Conservation (phyloP, 2,329 filamentous ascomycete species). For the Chrysoporthe cubensis region DNA sequence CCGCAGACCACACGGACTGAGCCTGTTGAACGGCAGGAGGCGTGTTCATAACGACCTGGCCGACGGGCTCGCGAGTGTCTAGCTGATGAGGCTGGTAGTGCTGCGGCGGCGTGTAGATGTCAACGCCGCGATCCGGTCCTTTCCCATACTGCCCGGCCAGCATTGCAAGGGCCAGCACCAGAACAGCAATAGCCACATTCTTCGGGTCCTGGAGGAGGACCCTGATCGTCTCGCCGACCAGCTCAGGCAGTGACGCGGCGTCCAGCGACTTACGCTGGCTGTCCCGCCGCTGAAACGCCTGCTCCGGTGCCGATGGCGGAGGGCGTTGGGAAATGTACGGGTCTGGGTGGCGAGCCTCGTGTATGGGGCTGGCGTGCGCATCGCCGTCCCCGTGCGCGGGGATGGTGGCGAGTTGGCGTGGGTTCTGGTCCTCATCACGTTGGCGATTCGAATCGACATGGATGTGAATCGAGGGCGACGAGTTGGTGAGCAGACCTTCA, state of each 20-base stretch:
- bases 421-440: conserved; percentile 24
- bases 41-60: conserved; percentile 20
- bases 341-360: conserved; percentile 23
- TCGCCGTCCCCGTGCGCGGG: conserved; percentile 10
- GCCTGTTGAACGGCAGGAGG: conserved; percentile 12
- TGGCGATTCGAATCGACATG: conserved; percentile 27
- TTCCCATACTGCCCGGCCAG: conserved; percentile 42
- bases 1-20: conserved; percentile 3
- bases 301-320: conserved; percentile 34
- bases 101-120: conserved; percentile 21
- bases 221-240: conserved; percentile 57
- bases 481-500: conserved; percentile 22
- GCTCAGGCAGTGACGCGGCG: conserved; percentile 55
- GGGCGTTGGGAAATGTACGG: conserved; percentile 35
- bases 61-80: conserved; percentile 22
- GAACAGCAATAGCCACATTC: conserved; percentile 60
- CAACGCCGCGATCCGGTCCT: conserved; percentile 38
- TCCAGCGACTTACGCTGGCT: conserved; percentile 39
- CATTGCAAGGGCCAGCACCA: conserved; percentile 58
- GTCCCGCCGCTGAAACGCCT: conserved; percentile 39
- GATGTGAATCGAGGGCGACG: conserved; percentile 26
- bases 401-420: conserved; percentile 24
- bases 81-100: conserved; percentile 27
- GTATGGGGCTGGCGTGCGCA: neutral
- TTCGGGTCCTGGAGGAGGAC: conserved; percentile 61